phyloP scores from a whole-genome alignment of 2,329 filamentous ascomycete genomes.

The Fusarium mundagurra region DNA sequence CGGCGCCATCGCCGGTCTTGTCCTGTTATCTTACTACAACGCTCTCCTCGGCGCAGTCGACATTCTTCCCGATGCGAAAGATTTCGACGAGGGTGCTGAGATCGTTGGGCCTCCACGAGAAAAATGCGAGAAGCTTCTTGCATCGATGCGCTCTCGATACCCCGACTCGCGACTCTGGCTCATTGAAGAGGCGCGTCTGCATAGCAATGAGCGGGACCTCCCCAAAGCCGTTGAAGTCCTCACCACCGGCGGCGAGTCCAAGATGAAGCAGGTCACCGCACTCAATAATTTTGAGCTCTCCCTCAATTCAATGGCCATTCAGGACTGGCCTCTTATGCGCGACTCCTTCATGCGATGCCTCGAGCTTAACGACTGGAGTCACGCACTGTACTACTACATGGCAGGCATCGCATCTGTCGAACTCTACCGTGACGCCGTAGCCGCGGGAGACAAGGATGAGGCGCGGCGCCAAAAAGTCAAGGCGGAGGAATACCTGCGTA shows the following conservation, averaged over 20 bases:
- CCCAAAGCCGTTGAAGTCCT: conserved; percentile 74
- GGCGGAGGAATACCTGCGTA: conserved; percentile 76
- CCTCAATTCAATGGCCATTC: conserved; percentile 79
- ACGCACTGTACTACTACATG: conserved; percentile 89
- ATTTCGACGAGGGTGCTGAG: conserved; percentile 64
- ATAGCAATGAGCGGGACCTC: conserved; percentile 73
- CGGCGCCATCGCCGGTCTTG: conserved; percentile 86
- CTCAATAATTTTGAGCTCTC: conserved; percentile 87
- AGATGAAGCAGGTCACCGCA: conserved; percentile 88
- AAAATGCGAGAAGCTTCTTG: conserved; percentile 73
- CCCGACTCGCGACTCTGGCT: conserved; percentile 87
- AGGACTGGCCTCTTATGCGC: conserved; percentile 79
- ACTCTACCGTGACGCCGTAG: conserved; percentile 74
- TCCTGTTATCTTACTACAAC: conserved; percentile 88
- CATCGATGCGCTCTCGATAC: conserved; percentile 79
- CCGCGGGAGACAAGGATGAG: conserved; percentile 50
- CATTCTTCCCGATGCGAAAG: conserved; percentile 74
- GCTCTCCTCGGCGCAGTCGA: conserved; percentile 87
- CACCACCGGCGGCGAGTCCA: conserved; percentile 66
- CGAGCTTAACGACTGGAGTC: conserved; percentile 90
- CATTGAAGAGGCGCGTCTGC: conserved; percentile 85
- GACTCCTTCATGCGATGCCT: conserved; percentile 78
- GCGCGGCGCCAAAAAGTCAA: conserved; percentile 67
- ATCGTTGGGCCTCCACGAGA: conserved; percentile 77
- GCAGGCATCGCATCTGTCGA: conserved; percentile 82